These are phyloP conservation scores for Saccharomyces hybrid DNA, from an alignment of 1,139 yeast species.

Conservation along the genomic window DNA sequence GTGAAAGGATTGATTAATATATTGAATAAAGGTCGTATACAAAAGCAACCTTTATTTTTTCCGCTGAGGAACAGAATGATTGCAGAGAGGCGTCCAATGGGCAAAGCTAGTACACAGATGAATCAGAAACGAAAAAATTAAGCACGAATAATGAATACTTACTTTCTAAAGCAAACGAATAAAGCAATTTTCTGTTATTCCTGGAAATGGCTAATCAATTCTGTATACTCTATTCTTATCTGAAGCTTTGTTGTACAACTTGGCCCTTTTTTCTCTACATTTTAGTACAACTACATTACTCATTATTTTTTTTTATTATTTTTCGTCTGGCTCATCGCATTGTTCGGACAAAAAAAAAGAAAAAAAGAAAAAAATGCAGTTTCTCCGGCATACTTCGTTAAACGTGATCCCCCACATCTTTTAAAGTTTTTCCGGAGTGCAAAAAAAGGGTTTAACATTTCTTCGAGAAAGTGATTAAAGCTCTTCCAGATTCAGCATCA, in stretches of 20 bases:
- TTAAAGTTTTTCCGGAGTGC: neutral
- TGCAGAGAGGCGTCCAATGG: neutral
- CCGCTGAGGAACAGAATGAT: neutral
- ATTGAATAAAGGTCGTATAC: neutral
- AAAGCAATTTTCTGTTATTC: neutral
- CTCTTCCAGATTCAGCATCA: neutral
- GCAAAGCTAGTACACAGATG: neutral
- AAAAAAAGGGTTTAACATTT: neutral
- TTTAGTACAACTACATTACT: neutral
- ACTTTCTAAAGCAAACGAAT: neutral
- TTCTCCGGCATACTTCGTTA: neutral
- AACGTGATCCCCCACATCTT: neutral
- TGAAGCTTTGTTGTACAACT: neutral
- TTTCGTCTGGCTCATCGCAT: conserved; percentile 1
- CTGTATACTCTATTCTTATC: neutral
- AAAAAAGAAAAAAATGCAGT: neutral
- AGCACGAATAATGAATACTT: neutral
- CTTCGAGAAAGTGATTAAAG: neutral
- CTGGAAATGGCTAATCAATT: neutral
- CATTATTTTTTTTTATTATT: neutral
- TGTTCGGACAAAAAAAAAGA: neutral
- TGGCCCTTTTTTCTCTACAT: neutral
- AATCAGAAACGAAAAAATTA: neutral
- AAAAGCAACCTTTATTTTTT: neutral
- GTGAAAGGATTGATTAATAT: too few species aligned